These are phyloP conservation scores for Sugiyamaella pinicola DNA, from an alignment of 1,139 yeast species.

Conservation along the genomic window DNA sequence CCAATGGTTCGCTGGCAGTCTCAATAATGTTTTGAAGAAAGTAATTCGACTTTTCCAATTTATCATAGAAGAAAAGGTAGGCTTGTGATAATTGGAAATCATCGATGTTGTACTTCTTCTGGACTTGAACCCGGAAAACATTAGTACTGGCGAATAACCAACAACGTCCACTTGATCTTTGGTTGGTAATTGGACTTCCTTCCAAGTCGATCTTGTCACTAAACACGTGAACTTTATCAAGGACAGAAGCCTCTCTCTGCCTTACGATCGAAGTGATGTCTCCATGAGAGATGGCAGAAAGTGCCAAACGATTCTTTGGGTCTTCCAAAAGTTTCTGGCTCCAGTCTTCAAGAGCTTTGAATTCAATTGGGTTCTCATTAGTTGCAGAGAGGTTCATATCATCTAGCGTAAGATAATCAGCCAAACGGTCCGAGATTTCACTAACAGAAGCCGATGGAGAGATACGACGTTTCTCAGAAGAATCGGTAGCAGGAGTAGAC, in stretches of 20 bases:
- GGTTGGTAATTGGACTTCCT: slow-evolving; percentile 63
- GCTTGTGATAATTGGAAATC: slow-evolving; percentile 62
- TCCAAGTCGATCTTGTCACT: slow-evolving; percentile 56
- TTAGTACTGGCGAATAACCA: slow-evolving; percentile 72
- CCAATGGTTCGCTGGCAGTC: slow-evolving; percentile 55
- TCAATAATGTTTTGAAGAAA: slow-evolving; percentile 62
- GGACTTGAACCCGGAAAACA: slow-evolving; percentile 58
- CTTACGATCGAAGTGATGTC: slow-evolving; percentile 52
- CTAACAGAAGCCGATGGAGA: slow-evolving; percentile 11
- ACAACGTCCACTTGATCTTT: slow-evolving; percentile 62
- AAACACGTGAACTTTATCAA: slow-evolving; percentile 53
- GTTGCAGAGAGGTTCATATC: slow-evolving; percentile 20
- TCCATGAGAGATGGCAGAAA: slow-evolving; percentile 57
- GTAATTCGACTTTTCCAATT: slow-evolving; percentile 60
- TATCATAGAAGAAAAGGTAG: slow-evolving; percentile 58
- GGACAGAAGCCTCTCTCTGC: slow-evolving; percentile 42
- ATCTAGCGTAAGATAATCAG: slow-evolving; percentile 28
- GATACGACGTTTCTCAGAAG: slow-evolving; percentile 9
- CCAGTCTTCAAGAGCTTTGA: slow-evolving; percentile 51
- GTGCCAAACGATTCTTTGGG: slow-evolving; percentile 60
- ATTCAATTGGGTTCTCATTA: slow-evolving; percentile 44
- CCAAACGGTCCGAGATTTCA: slow-evolving; percentile 29
- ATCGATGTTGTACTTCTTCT: slow-evolving; percentile 54
- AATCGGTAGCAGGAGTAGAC: not conserved
- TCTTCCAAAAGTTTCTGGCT: slow-evolving; percentile 51